A percentile compares a stretch with the other conserved stretches of the same genome.
Evolutionary conservation across 805 yeast species (phyloP).

Genomic region (Candida tammaniensis): DNA sequence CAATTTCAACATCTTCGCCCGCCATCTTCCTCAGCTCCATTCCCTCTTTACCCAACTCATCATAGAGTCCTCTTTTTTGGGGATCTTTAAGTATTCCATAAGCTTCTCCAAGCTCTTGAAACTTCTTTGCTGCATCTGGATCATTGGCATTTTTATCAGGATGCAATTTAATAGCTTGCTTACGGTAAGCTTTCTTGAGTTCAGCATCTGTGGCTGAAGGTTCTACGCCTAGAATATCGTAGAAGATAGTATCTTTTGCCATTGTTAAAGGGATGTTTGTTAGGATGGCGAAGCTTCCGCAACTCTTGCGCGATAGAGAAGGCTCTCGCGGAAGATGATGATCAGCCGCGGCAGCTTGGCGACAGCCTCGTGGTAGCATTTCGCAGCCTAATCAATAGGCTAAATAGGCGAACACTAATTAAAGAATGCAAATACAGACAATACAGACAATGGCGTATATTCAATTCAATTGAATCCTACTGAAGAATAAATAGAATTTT

Average conservation of each 20-base stretch:
- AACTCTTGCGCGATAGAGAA: neutral
- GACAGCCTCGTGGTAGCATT: no score
- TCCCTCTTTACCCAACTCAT: slow-evolving; percentile 65
- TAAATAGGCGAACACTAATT: no score
- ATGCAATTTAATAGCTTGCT: slow-evolving; percentile 83
- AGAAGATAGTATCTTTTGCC: slow-evolving; percentile 86
- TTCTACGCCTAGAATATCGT: slow-evolving; percentile 71
- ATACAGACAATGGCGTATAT: no score
- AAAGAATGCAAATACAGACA: no score
- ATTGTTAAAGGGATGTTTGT: slow-evolving; percentile 27
- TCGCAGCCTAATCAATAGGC: neutral
- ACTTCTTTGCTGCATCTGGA: slow-evolving; percentile 81
- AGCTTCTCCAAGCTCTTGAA: slow-evolving; percentile 68
- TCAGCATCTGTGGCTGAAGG: slow-evolving; percentile 74
- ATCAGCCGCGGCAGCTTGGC: no score
- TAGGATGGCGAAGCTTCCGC: neutral
- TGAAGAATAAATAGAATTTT: no score
- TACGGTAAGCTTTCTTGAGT: slow-evolving; percentile 91
- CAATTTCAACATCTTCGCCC: slow-evolving; percentile 65
- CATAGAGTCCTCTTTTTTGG: slow-evolving; percentile 68
- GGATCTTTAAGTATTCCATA: slow-evolving; percentile 79
- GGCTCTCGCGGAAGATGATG: neutral
- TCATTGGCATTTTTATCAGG: slow-evolving; percentile 98
- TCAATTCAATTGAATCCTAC: no score
- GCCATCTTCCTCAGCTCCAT: slow-evolving; percentile 60